phyloP scores from a whole-genome alignment of 1,139 yeast genomes.

The Lodderomyces elongisporus region DNA sequence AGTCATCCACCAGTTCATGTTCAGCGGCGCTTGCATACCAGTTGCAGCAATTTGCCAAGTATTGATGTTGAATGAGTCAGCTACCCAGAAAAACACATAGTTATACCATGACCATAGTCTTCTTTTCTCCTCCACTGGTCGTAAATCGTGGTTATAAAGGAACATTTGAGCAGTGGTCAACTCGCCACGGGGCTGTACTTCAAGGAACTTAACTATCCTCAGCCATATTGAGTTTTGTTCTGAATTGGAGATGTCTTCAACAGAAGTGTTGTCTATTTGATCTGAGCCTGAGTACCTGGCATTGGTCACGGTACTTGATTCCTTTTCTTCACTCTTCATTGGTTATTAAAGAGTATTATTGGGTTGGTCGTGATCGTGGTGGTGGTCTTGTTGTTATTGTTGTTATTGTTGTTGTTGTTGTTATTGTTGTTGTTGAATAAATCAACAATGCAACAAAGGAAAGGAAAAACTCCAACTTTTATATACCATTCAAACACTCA shows the following conservation, averaged over 20 bases:
- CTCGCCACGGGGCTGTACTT: conserved; percentile 20
- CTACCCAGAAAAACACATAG: conserved; percentile 75
- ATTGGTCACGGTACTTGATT: neutral
- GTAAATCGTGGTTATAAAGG: conserved; percentile 66
- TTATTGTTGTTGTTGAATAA: no score
- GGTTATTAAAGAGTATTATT: no score
- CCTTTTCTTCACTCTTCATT: neutral
- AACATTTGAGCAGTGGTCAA: conserved; percentile 50
- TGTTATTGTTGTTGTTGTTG: no score
- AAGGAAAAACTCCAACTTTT: no score
- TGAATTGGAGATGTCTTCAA: conserved; percentile 3
- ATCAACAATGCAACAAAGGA: no score
- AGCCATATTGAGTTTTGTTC: conserved; percentile 8
- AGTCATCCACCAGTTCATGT: conserved; percentile 84
- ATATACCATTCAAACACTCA: no score
- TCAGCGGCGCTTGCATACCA: conserved; percentile 48
- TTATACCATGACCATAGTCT: conserved; percentile 82
- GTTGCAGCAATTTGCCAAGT: conserved; percentile 91
- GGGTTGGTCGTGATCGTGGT: no score
- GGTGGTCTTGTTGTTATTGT: no score
- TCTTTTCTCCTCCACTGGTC: conserved; percentile 66
- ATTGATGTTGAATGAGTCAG: conserved; percentile 81
- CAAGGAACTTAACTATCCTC: conserved; percentile 7
- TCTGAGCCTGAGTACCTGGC: neutral
- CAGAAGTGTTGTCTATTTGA: neutral